Evolutionary conservation across 2,329 filamentous ascomycete species (phyloP).

Genomic region (Lasiodiplodia sp.): DNA sequence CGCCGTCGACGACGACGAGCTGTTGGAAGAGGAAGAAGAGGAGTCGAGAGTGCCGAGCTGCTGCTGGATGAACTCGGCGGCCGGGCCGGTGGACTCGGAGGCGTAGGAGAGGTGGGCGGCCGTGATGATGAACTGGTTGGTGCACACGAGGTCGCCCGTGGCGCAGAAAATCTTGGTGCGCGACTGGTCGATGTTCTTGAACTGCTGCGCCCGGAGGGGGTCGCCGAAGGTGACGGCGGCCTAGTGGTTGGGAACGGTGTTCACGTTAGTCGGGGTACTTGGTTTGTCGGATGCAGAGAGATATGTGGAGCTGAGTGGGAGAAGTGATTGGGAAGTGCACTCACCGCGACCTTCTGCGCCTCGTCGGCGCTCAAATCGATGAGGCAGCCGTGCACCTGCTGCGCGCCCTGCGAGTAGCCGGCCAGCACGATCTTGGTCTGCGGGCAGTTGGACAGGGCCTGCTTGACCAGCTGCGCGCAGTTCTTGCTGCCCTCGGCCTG

Average conservation of each 20-base stretch:
- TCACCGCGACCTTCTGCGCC: slow-evolving; percentile 8
- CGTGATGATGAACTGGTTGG: slow-evolving; percentile 18
- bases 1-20: not conserved
- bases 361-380: not conserved
- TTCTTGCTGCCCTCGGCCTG: slow-evolving; percentile 52
- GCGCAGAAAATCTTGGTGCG: slow-evolving; percentile 27
- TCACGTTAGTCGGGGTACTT: not conserved
- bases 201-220: slow-evolving; percentile 40
- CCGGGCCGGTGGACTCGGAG: not conserved
- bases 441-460: slow-evolving; percentile 53
- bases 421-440: slow-evolving; percentile 56
- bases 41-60: slow-evolving; percentile 3
- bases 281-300: not conserved
- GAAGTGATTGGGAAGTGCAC: not conserved
- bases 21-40: not conserved
- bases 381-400: slow-evolving; percentile 40
- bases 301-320: not conserved
- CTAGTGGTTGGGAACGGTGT: not conserved
- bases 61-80: slow-evolving; percentile 19
- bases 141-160: slow-evolving; percentile 19
- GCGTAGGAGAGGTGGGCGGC: slow-evolving; percentile 23
- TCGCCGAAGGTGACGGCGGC: slow-evolving; percentile 48
- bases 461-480: slow-evolving; percentile 48
- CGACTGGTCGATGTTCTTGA: slow-evolving; percentile 12
- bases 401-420: slow-evolving; percentile 51